Base-by-base conservation (phyloP, 2,329 filamentous ascomycete genomes). In the Aspergillus candidus region DNA sequence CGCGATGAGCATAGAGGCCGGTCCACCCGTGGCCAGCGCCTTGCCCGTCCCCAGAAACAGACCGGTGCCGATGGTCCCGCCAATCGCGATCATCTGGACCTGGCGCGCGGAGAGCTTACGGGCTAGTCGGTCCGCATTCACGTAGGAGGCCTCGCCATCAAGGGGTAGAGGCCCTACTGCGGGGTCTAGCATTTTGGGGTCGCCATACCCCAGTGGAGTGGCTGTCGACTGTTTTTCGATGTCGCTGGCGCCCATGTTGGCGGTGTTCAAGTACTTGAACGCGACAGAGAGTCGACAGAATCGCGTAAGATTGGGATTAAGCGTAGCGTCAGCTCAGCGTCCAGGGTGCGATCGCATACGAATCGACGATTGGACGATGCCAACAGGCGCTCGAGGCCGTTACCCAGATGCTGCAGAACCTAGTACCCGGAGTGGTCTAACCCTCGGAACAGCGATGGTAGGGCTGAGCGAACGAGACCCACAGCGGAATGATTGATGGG, bases 1-100 rank as follows among this genome's bases (percentile, higher is more conserved):
- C 30, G 72, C 72, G 35, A 82, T 72, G 10, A 83, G 64, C 52
- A 80, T 72, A 4, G 77, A 78, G 0, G 75, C 78, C 4, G 80
- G 80, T 0, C 80, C 80, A 27, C 77, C 80, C 0, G 72, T 80
- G 1, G 77, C 72, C 32, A 83, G 62, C 4, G 78, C 75, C 56
- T 77, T 78, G 8, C 80, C 80, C 1, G 78, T 80, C 27, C 80
- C 79, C 5, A 84, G 68, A 51, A 83, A 83, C 4, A 83, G 62
- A 3, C 80, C 80, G 0, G 79, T 82, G 11, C 62, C 66, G 36
- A 71, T 71, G 6, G 67, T 70, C 15, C 68, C 68, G 5, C 66
- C 68, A 44, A 72, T 70, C 35, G 80, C 81, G 48, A 84, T 81
- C 79, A 84, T 83, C 64, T 83, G 79, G 10, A 83, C 77, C 59